Base-by-base conservation (phyloP, 208 protist genomes). In the Kentomonas sorsogonicus region DNA sequence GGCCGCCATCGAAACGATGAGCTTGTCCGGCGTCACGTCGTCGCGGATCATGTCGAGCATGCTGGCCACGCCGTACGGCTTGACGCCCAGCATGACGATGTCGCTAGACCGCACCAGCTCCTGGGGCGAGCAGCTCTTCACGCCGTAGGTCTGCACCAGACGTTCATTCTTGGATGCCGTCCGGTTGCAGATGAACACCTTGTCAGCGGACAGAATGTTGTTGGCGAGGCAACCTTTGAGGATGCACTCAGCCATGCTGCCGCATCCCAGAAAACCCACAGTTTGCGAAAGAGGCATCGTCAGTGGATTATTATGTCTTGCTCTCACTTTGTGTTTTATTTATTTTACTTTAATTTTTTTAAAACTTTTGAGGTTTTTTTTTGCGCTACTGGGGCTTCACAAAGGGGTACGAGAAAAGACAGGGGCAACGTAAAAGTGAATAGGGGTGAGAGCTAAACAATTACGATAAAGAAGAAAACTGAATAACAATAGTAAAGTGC, bases 1-100 rank as follows among this genome's bases (percentile, higher is more conserved):
- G 1, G 94, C 96, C 4, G 92, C 91, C 56, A 98, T 83, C 3
- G 92, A 97, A 33, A 98, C 77, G 53, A 98, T n/a, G 15, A 98
- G 34, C 59, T 74, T 81, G 9, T 74, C 48, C 2, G 31, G 27
- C 5, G 63, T 78, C 4, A 88, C 29, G 10, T 31, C 54, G 2
- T 62, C 34, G 10, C 54, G 52, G 22, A 97, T 86, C 0, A 58
- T 57, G 9, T 72, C 66, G 20, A 97, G 57, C 22, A 97, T 71
- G 6, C 30, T 50, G 4, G 60, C 58, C 1, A 98, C 60, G 0
- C 74, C 69, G 44, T 96, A 74, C 18, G 97, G 97, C 64, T 99
- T 98, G 4, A 98, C 93, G 0, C 88, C 86, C 11, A 99, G 40
- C 52, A 98, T 59, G 20, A 98, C 64, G 10, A 97, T 69, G 30